Evolutionary conservation across 805 yeast species (phyloP), one percentile per base, ranked within the genome.

Genomic region (Scheffersomyces coipomensis): DNA sequence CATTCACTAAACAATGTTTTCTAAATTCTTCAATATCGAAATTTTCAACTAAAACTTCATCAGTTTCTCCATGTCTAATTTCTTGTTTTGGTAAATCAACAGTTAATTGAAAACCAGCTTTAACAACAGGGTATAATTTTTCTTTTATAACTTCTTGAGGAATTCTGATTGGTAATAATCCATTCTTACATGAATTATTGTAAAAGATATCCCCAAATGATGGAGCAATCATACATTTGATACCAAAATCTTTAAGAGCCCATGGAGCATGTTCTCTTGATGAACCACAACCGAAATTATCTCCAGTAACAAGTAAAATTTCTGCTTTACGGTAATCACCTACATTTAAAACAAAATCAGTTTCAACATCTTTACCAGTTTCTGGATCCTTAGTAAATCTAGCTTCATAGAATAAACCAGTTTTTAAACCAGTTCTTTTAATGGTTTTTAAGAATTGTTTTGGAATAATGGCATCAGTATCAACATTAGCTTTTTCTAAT

Each of bases 191-290:
- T 39, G 97, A 90, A 75, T 93, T 93, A 73, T 87, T 93, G 80
- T 88, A 90, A 76, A 93, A 93, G 55, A 93, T 93, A 68, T 93
- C 99, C 64, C 98, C 99, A 53, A 91, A 93, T 0, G 97, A 89
- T 42, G 98, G 99, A 5, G 98, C 98, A 64, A 93, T 90, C 58
- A 93, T 86, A 47, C 91, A 84, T 65, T 86, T 84, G 65, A 93
- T 89, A 66, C 99, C 99, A 57, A 93, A 93, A 68, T 93, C 99
- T 56, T 89, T 90, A 51, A 93, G 76, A 2, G 99, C 98, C 99
- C 99, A 93, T 42, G 99, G 98, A 24, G 99, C 99, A 58, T 93
- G 99, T 67, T 93, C 99, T 78, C 99, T 88, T 2, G 97, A 90
- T 29, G 97, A 90, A 56, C 99, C 99, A 73, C 99, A 93, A 51